These are phyloP conservation scores for Sequoiadendron giganteum DNA, from an alignment of 75 land plant genomes.

Conservation along the genomic window DNA sequence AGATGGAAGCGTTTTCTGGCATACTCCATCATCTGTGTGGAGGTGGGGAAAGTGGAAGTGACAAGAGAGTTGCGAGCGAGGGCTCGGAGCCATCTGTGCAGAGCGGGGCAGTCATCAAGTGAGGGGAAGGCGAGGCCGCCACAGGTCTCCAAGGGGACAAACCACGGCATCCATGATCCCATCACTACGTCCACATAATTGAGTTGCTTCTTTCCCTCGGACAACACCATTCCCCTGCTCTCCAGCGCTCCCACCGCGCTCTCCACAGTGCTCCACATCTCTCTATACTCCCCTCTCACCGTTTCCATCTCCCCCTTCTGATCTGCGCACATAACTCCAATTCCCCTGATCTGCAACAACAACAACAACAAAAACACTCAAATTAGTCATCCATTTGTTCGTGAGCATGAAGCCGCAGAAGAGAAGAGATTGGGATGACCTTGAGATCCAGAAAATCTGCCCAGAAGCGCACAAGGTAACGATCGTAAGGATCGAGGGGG, in stretches of 20 bases:
- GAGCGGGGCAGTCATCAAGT: not conserved
- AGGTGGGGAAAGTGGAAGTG: not conserved
- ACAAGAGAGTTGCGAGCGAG: not conserved
- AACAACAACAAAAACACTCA: not conserved
- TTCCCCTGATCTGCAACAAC: not conserved
- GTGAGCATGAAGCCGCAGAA: not conserved
- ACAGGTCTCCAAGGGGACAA: not conserved
- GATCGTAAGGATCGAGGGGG: slow-evolving; percentile 43
- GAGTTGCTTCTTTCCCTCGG: not conserved
- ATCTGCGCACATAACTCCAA: slow-evolving; percentile 5
- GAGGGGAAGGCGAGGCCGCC: not conserved
- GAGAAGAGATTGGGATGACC: slow-evolving; percentile 9
- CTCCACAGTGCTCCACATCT: not conserved
- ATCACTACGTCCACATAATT: not conserved
- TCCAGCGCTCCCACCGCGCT: not conserved
- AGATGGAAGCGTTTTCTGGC: slow-evolving; percentile 1
- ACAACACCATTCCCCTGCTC: not conserved
- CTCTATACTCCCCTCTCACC: not conserved
- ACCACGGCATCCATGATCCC: slow-evolving; percentile 6
- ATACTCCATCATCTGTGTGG: not conserved
- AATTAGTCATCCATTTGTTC: not conserved
- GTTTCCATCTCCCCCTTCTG: not conserved
- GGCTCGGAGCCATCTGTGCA: not conserved
- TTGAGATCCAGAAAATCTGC: slow-evolving; percentile 38
- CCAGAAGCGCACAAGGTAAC: slow-evolving; percentile 56